These are phyloP conservation scores for Pisolithus sp. DNA, from an alignment of 768 basidiomycete genomes.

Conservation along the genomic window DNA sequence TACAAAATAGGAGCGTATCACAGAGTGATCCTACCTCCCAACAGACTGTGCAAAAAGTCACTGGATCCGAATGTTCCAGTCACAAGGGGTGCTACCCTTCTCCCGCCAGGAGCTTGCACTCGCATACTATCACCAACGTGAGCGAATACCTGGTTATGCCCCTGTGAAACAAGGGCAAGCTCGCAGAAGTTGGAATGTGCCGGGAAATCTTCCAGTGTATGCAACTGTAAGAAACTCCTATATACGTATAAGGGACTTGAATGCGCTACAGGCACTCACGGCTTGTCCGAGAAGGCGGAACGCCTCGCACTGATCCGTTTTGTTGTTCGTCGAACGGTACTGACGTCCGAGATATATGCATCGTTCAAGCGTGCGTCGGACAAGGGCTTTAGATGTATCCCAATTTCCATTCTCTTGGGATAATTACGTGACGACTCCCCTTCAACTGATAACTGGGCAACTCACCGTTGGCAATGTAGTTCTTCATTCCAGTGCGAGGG, in stretches of 20 bases:
- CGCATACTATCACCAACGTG: constrained; percentile 82
- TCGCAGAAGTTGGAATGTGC: constrained; percentile 93
- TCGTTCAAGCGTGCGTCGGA: constrained; percentile 63
- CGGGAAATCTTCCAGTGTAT: constrained; percentile 81
- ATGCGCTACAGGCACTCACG: constrained; percentile 34
- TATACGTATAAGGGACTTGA: neutral
- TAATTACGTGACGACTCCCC: neutral
- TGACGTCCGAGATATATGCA: constrained; percentile 78
- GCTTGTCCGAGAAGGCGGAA: constrained; percentile 73
- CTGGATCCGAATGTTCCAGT: constrained; percentile 78
- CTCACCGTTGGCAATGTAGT: constrained; percentile 80
- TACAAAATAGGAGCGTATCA: neutral
- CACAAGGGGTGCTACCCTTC: constrained; percentile 72
- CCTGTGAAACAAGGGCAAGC: constrained; percentile 67
- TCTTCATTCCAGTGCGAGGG: constrained; percentile 86
- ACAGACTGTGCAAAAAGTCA: constrained; percentile 73
- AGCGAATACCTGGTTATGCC: constrained; percentile 69
- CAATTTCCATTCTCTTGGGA: constrained; percentile 59
- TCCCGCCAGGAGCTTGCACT: constrained; percentile 68
- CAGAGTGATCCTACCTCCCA: constrained; percentile 49
- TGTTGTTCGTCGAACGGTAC: constrained; percentile 50
- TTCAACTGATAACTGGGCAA: neutral
- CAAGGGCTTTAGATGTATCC: constrained; percentile 81
- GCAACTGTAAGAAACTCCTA: constrained; percentile 38
- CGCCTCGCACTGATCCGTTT: constrained; percentile 69